Evolutionary conservation across 306 rosid species (phyloP).

Genomic region (Cyclanthera cordifolia): DNA sequence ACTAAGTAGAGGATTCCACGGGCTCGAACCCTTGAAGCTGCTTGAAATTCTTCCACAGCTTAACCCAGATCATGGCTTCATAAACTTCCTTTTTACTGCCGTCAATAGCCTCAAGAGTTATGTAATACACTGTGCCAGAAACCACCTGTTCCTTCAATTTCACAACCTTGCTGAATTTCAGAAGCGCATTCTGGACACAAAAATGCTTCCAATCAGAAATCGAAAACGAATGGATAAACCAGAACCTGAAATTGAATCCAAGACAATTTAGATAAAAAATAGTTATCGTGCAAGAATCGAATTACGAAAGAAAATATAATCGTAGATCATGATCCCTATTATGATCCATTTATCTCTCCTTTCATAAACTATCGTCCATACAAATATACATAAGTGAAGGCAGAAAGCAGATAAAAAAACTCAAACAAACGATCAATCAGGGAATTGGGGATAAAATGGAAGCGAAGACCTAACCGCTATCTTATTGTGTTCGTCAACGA

Average conservation of each 20-base stretch:
- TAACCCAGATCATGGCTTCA: slow-evolving; percentile 84
- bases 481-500: no score
- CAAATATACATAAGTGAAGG: no score
- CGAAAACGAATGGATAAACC: not conserved
- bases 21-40: slow-evolving; percentile 65
- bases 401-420: not conserved
- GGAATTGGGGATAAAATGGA: not conserved
- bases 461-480: slow-evolving; percentile 32
- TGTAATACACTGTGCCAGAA: slow-evolving; percentile 61
- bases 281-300: not conserved
- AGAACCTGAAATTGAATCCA: not conserved
- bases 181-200: slow-evolving; percentile 5
- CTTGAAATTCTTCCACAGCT: slow-evolving; percentile 73
- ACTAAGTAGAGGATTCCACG: slow-evolving; percentile 5
- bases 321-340: no score
- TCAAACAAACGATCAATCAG: not conserved
- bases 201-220: not conserved
- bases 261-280: not conserved
- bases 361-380: no score
- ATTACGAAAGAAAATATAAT: not conserved
- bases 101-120: slow-evolving; percentile 56
- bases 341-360: no score
- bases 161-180: slow-evolving; percentile 10
- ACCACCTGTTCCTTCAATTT: slow-evolving; percentile 27
- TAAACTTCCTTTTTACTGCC: slow-evolving; percentile 63